Base-by-base conservation (phyloP, 1,139 yeast species). In the Arxiozyma slooffiae region DNA sequence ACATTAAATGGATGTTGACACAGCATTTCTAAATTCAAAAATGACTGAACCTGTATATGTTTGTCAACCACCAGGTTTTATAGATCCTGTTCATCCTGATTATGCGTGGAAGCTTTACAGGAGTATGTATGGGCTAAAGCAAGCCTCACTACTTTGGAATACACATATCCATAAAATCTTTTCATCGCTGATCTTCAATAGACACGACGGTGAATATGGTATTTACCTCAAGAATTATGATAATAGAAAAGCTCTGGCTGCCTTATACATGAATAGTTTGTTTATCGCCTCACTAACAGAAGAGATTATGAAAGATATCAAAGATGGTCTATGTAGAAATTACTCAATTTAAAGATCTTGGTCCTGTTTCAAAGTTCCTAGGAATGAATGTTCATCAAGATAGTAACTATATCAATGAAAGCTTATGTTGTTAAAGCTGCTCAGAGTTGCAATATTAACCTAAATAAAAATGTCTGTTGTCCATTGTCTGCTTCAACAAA, bases 71-170 rank as follows among this genome's bases (percentile, higher is more conserved):
- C 34, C 34, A 26, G 34, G 34, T 14, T 26, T 26, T 26, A 14
- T 26, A 8, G 34, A 26, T 7, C 11, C 34, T 5, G 34, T 26
- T 2, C 9, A 26, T 26, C 34, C 34, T 14, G 34, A 26, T 26
- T 26, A 8, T 14, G 34, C 11, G 34, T 26, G 34, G 34, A 9
- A 26, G 9, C 34, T 26, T 26, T 26, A 26, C 34, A 14, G 34
- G 34, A 14, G 34, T 26, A 26, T 26, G 34, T 26, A 26, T 8
- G 34, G 34, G 9, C 11, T 26, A 69, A 71, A 37, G 67, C 70
- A 58, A 69, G 64, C 74, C 70, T 72, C 7, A 74, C 75, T 14
- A 73, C 70, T 56, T 68, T 58, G 50, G 67, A 71, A 47, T 62
- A 60, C 38, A 53, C 20, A 62, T 59, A 54, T 57, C 50, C 50